Evolutionary conservation across 306 rosid species (phyloP), one percentile per base, ranked within the genome.

Genomic region (Betula pendula): DNA sequence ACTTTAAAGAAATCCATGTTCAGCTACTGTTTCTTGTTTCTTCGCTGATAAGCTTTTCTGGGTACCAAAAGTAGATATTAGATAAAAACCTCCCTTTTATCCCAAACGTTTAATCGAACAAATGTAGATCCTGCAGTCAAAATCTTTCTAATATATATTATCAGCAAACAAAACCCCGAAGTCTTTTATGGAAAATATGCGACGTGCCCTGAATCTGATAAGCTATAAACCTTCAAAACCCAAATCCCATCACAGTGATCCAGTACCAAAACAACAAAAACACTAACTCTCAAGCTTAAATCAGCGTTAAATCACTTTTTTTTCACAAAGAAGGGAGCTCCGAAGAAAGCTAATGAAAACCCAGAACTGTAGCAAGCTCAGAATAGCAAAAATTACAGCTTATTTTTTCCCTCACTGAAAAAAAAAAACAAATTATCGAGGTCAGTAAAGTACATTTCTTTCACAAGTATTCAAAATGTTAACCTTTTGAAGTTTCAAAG

Each of bases 1-100:
- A 89, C 86, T 77, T 85, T 91, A 80, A 91, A 87, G 85, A 93
- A 84, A 72, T 91, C 90, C 97, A 93, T 91, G 40, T 49, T 35
- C 73, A 47, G 75, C 77, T 43, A 63, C 71, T 76, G 43, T 55
- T 29, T 25, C 27, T 47, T 76, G 43, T 55, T 29, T 25, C 27
- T 47, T 63, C 15, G 49, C 15, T 11, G 49, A 45, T 45, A 45
- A 45, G 49, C 14, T 45, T 45, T 45, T 45, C 49, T 3, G 16
- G 16, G 15, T 45, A 45, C 3, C 49, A 45, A 45, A 45, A 45
- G 15, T 3, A 45, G 49, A 45, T 45, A 45, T 9, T 13, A 45
- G 50, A 52, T 45, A 71, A 45, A 45, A 10, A 70, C 38, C 24
- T 42, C 47, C 6, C 35, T 65, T 62, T 31, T 19, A 65, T 35